Base-by-base conservation (phyloP, 2,329 filamentous ascomycete species). In the Diplodia mutila region DNA sequence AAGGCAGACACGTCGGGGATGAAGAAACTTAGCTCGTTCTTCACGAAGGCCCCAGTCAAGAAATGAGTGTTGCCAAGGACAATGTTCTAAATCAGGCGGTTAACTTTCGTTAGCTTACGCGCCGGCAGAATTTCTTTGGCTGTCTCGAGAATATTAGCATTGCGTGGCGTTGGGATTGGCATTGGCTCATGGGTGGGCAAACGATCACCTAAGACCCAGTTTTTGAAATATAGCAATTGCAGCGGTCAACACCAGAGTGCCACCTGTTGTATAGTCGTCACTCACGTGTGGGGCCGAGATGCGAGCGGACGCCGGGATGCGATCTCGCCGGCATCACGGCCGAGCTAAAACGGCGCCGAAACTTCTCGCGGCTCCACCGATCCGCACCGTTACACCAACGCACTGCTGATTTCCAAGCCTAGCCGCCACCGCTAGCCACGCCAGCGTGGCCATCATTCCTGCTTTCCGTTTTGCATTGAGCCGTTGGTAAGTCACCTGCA, bases 21-120 rank as follows among this genome's bases (percentile, higher is more conserved):
- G 95, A 95, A 91, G 85, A 99, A 98, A 83, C 87, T 99, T 86
- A 97, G 92, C 76, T 87, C 90, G 69, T 99, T 99, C 81, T 99
- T 99, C 79, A 88, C 88, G 69, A 96, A 94, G 81, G 81, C 80
- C 65, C 70, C 73, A 9, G 69, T 65, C 32, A 79, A 79, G 72
- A 74, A 72, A 69, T 67, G 53, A 53, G 42, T 32, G 37, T 16
- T 21, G 39, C 57, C 39, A 29, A 46, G 55, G 46, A 37, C 11
- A 34, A 6, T n/a, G 4, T 9, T 42, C 39, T 49, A 63, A 14
- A 12, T 49, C 18, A 2, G 59, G 29, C 11, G 25, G 42, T 63
- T 23, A 1, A 32, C n/a, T 51, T 63, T 51, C 42, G 42, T 18
- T 63, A 23, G 39, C n/a, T 29, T 18, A 18, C 11, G 42, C 23